Base-by-base conservation (phyloP, 192 early-diverging fungal species). In the Umbelopsis sp. region DNA sequence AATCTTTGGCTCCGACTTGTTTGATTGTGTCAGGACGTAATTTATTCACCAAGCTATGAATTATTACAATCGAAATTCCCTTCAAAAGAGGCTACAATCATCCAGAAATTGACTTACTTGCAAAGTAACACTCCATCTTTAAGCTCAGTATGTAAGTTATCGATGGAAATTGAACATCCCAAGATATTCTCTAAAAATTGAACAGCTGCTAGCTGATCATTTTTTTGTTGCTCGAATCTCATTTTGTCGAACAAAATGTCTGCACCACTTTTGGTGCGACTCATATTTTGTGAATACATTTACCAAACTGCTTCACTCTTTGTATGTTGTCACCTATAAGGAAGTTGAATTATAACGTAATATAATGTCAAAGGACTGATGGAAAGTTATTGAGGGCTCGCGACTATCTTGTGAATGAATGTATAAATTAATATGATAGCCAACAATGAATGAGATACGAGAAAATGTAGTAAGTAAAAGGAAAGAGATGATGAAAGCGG, bases 81-180 rank as follows among this genome's bases (percentile, higher is more conserved):
- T 30, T 30, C 27, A 30, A 1, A 30, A 30, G 3, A 30, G 1
- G 27, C 27, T 30, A 30, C 27, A 30, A 2, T 30, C 3, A 1
- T 3, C 27, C 27, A 30, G 27, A 30, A 8, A 67, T 21, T 27
- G 16, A 64, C 82, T 78, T 82, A 90, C 88, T 82, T 85, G 84
- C 93, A 95, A 45, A 95, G 84, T 5, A 94, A 71, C 5, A 93
- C 89, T 35, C 92, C 93, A 67, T 93, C 91, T 68, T 88, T 87
- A 15, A 95, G 81, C 30, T 84, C 82, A 9, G 77, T 72, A 35
- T 87, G 86, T 22, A 94, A 75, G 61, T 86, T 83, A 33, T 78
- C 78, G 10, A 78, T 75, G 3, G 87, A 81, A 8, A 94, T 3
- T 11, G 15, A 23, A 20, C 18, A 44, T 11, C 52, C 65, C 46